Base-by-base conservation (phyloP, 257 asterid genomes). In the Eucommia ulmoides region DNA sequence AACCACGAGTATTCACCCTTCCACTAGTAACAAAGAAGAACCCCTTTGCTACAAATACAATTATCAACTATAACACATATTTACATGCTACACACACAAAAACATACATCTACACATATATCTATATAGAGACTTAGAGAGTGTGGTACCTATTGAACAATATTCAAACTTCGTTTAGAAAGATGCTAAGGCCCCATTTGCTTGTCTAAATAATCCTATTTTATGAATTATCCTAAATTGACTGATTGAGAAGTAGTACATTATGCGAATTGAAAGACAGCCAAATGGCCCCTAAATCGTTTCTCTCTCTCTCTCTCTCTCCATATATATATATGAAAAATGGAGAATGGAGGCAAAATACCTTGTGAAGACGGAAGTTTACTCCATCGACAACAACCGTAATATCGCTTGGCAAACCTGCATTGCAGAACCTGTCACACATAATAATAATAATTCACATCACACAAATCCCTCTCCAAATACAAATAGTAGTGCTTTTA, bases 311-410 rank as follows among this genome's bases (percentile, higher is more conserved):
- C n/a, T n/a, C n/a, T n/a, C n/a, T n/a, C n/a, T n/a, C n/a, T n/a
- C n/a, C n/a, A n/a, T n/a, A n/a, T n/a, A 22, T 41, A 19, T 33
- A 41, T n/a, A n/a, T n/a, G n/a, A n/a, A n/a, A 19, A 42, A 50
- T 17, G 44, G 24, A 52, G 8, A 23, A 56, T 23, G 55, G 58
- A 55, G 41, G 46, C 47, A 45, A 53, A 47, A 52, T 75, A 88
- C 96, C 96, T 89, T 89, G 70, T 89, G 96, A 66, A 89, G 91
- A 79, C 74, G 94, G 77, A 89, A 82, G 54, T 61, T 73, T 41
- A 76, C 69, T 24, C 74, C 79, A 12, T 73, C 84, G 46, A 89
- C 86, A 42, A 76, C 80, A 76, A 85, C 58, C 18, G 77, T 78
- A 55, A 89, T 61, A 70, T 89, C 96, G 29, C 88, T 82, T 26